A percentile compares a stretch with the other conserved stretches of the same genome.
phyloP scores from a whole-genome alignment of 148 eudicot genomes.

The Drosera capensis region DNA sequence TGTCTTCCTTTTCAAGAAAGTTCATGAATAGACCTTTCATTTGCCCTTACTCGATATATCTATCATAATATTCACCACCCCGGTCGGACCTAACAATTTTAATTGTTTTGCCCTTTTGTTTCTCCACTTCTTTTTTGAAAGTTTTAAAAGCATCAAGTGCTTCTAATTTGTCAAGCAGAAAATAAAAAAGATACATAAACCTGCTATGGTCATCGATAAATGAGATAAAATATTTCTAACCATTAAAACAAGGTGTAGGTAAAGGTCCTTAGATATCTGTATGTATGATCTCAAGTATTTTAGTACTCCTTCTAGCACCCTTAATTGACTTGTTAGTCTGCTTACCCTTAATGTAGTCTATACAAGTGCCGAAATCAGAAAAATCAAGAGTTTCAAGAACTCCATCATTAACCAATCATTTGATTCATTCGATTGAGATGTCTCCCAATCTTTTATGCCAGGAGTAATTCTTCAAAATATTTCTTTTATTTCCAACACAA shows the following conservation, averaged over 20 bases:
- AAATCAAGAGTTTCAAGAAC: conserved; percentile 7
- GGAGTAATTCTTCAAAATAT: conserved; percentile 1
- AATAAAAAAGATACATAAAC: conserved; percentile 5
- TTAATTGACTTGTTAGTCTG: neutral
- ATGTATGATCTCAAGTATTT: neutral
- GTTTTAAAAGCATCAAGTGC: conserved; percentile 7
- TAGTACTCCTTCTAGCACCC: neutral
- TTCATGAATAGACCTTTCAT: neutral
- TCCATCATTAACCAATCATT: conserved; percentile 4
- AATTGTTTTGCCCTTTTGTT: conserved; percentile 3
- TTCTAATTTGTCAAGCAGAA: conserved; percentile 3
- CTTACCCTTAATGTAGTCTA: neutral
- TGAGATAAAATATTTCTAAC: conserved; percentile 4
- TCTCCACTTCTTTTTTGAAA: conserved; percentile 3
- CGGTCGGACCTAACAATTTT: conserved; percentile 9
- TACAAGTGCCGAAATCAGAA: conserved; percentile 2
- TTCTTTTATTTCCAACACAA: neutral
- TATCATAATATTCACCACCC: conserved; percentile 4
- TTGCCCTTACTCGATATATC: neutral
- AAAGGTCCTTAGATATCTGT: conserved; percentile 6
- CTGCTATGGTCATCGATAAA: conserved; percentile 4
- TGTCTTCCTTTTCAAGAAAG: neutral
- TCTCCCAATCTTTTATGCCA: conserved; percentile 5
- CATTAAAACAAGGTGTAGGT: neutral
- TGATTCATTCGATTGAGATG: conserved; percentile 3